Conservation (phyloP, 2,329 filamentous ascomycete species). For the Botrytis pseudocinerea region DNA sequence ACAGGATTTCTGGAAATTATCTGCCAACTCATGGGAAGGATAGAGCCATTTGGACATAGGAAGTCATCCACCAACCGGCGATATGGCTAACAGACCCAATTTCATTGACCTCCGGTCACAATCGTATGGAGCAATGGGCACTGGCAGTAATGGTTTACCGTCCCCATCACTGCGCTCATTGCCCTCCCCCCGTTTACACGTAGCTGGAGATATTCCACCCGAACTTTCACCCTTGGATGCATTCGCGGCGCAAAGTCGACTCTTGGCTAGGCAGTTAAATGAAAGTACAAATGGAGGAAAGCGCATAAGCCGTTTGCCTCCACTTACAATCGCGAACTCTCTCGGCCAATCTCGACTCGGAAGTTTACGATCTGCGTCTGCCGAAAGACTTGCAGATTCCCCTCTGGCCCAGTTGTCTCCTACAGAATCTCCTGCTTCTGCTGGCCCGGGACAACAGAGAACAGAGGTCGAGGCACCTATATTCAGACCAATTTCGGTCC, state of each 20-base stretch:
- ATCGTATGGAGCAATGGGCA: constrained; percentile 35
- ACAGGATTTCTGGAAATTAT: neutral
- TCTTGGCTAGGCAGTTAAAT: constrained; percentile 84
- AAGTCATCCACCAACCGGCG: constrained; percentile 14
- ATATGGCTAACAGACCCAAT: constrained; percentile 38
- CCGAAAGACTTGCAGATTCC: constrained; percentile 49
- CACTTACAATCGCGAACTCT: constrained; percentile 79
- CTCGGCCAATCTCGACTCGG: constrained; percentile 75
- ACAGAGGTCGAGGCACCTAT: constrained; percentile 56
- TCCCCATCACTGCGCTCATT: constrained; percentile 32
- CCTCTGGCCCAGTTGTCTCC: constrained; percentile 21
- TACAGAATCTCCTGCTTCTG: constrained; percentile 38
- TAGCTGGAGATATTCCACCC: constrained; percentile 80
- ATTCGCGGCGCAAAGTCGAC: constrained; percentile 85
- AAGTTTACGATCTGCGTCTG: constrained; percentile 75
- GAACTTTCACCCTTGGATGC: constrained; percentile 93
- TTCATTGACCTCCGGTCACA: constrained; percentile 40
- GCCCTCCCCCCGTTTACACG: constrained; percentile 70
- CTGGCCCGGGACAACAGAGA: constrained; percentile 47
- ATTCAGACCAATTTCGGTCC: constrained; percentile 68
- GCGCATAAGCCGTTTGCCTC: constrained; percentile 82
- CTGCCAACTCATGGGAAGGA: constrained; percentile 10
- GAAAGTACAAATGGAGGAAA: constrained; percentile 72
- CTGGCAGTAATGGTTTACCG: constrained; percentile 30
- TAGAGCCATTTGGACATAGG: constrained; percentile 15